Percentiles rank a stretch among this genome's conserved stretches.
These are phyloP conservation scores for Leccinum griseonigrum DNA, from an alignment of 1,284 basidiomycete genomes.

Conservation along the genomic window DNA sequence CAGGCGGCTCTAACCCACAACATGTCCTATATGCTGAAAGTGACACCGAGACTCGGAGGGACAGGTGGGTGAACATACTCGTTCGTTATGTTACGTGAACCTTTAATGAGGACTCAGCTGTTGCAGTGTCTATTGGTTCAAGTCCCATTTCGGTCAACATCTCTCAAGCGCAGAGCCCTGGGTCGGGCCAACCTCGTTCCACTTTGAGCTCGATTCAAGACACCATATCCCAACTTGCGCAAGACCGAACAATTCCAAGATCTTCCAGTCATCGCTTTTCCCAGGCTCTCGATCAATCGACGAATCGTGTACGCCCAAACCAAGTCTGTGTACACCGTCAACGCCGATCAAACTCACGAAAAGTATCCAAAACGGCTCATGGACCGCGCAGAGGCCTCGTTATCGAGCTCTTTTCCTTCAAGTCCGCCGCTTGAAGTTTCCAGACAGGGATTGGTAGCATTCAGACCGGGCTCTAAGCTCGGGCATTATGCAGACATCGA, in stretches of 20 bases:
- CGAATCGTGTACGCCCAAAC: constrained; percentile 48
- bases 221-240: constrained; percentile 51
- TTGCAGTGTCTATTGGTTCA: constrained; percentile 19
- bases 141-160: constrained; percentile 29
- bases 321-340: constrained; percentile 46
- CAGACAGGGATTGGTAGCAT: constrained; percentile 35
- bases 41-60: constrained; percentile 73
- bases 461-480: constrained; percentile 71
- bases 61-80: constrained; percentile 93
- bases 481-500: constrained; percentile 71
- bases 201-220: constrained; percentile 56
- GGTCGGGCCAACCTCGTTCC: constrained; percentile 47
- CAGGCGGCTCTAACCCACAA: constrained; percentile 68
- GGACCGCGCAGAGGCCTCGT: constrained; percentile 50
- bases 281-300: constrained; percentile 25
- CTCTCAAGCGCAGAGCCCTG: constrained; percentile 21
- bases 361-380: constrained; percentile 39
- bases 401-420: constrained; percentile 56
- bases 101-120: constrained; percentile 63
- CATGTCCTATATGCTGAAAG: constrained; percentile 97
- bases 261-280: constrained; percentile 47
- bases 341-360: constrained; percentile 36
- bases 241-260: constrained; percentile 59
- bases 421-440: constrained; percentile 45
- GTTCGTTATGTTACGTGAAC: constrained; percentile 77